These are phyloP conservation scores for Neurospora sp. DNA, from an alignment of 495 filamentous ascomycete species.

Conservation along the genomic window DNA sequence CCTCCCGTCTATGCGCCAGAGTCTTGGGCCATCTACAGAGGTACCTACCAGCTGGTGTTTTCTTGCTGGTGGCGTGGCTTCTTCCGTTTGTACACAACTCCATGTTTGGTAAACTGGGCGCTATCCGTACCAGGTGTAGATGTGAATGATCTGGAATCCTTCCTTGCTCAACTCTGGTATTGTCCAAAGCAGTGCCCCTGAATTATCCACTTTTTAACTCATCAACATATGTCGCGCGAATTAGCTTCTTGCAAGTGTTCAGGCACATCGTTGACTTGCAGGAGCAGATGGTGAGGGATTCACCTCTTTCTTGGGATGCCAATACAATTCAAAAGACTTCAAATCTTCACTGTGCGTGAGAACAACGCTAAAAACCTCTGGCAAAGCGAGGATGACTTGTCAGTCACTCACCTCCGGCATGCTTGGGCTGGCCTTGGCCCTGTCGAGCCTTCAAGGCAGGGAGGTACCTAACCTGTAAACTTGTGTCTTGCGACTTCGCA, in stretches of 20 bases:
- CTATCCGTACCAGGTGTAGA: background rate
- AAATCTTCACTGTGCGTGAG: background rate
- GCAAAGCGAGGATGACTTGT: background rate
- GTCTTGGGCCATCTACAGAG: background rate
- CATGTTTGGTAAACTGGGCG: background rate
- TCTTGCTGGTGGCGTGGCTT: background rate
- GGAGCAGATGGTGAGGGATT: background rate
- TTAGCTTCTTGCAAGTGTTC: background rate
- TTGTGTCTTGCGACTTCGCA: background rate
- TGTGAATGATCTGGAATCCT: background rate
- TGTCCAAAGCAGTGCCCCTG: background rate
- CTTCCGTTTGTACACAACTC: background rate
- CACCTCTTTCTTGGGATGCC: background rate
- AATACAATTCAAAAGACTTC: background rate
- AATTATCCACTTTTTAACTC: background rate
- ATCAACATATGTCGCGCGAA: background rate
- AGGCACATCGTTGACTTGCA: conserved; percentile 1
- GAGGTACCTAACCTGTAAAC: background rate
- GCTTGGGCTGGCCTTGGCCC: background rate
- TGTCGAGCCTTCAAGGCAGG: background rate
- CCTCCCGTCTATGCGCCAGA: background rate
- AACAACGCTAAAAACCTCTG: background rate
- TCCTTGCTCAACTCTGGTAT: background rate
- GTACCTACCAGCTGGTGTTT: background rate
- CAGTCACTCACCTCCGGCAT: background rate